phyloP scores from a whole-genome alignment of 768 basidiomycete genomes.

The Rubroboletus satanas region DNA sequence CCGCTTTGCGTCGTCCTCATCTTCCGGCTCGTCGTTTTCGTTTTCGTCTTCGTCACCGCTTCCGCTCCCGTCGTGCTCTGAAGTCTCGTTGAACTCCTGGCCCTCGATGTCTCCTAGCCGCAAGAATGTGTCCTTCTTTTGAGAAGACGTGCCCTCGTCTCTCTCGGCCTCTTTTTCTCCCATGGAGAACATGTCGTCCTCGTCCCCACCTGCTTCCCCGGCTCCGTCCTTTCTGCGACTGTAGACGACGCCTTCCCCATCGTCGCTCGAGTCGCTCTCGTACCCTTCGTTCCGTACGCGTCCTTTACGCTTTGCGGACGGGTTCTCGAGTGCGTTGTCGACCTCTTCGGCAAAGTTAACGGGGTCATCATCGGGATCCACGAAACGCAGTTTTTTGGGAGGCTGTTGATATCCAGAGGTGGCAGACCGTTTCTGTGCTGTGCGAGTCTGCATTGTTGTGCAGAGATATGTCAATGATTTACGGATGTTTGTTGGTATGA shows the following conservation, averaged over 20 bases:
- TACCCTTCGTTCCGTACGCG: constrained; percentile 84
- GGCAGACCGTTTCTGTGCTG: constrained; percentile 43
- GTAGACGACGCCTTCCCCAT: constrained; percentile 90
- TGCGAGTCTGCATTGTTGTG: constrained; percentile 36
- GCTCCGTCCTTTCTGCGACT: constrained; percentile 60
- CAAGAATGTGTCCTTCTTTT: constrained; percentile 68
- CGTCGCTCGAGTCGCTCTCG: constrained; percentile 91
- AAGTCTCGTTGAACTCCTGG: constrained; percentile 67
- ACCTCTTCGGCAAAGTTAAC: constrained; percentile 75
- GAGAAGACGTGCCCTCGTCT: constrained; percentile 40
- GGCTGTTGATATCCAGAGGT: constrained; percentile 32
- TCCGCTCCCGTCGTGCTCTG: constrained; percentile 37
- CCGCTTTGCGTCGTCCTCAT: constrained; percentile 78
- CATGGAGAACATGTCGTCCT: constrained; percentile 78
- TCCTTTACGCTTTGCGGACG: constrained; percentile 59
- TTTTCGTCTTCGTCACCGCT: constrained; percentile 34
- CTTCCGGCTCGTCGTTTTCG: constrained; percentile 37
- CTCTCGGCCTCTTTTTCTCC: constrained; percentile 56
- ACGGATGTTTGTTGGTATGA: constrained; percentile 16
- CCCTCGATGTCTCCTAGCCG: constrained; percentile 95
- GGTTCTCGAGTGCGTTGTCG: constrained; percentile 66
- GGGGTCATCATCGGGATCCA: constrained; percentile 73
- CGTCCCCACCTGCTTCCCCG: constrained; percentile 58
- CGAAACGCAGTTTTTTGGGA: constrained; percentile 67
- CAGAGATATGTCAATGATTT: constrained; percentile 13